phyloP scores from a whole-genome alignment of 208 protist genomes.

The Endotrypanum monterogeii region DNA sequence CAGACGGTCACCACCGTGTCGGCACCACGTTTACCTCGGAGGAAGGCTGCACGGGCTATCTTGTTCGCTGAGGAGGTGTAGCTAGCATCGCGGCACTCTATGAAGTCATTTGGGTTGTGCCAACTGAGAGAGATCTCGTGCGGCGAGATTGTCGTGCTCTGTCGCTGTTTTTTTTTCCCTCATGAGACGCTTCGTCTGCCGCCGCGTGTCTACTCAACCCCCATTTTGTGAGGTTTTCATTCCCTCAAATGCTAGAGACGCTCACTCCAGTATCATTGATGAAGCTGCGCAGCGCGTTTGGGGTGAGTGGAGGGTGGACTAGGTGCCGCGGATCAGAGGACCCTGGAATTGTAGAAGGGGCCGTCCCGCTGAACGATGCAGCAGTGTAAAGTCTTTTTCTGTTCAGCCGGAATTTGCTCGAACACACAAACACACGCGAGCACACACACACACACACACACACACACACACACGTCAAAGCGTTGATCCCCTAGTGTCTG shows the following conservation, averaged over 20 bases:
- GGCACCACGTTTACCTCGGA: constrained; percentile 4
- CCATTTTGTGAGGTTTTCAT: not conserved
- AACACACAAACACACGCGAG: not conserved
- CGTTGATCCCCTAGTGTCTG: not conserved
- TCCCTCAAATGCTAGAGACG: too few species aligned
- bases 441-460: not conserved
- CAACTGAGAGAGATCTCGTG: not conserved
- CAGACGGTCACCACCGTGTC: not conserved
- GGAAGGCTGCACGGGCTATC: constrained; percentile 3
- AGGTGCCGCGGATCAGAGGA: not conserved
- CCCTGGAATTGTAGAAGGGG: not conserved
- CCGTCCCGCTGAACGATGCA: not conserved
- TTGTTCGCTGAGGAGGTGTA: not conserved
- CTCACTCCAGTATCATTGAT: not conserved
- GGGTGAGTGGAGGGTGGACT: not conserved
- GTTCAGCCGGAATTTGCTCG: too few species aligned
- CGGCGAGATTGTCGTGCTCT: not conserved
- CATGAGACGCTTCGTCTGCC: not conserved
- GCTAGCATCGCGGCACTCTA: not conserved
- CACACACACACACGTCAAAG: not conserved
- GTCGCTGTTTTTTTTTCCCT: not conserved
- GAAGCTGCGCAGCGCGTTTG: not conserved
- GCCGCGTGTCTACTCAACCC: not conserved
- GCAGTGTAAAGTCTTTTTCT: not conserved
- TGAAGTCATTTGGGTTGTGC: not conserved